These are phyloP conservation scores for Dendrocalamus sinicus DNA, from an alignment of 176 grass and related monocot species.

Conservation along the genomic window DNA sequence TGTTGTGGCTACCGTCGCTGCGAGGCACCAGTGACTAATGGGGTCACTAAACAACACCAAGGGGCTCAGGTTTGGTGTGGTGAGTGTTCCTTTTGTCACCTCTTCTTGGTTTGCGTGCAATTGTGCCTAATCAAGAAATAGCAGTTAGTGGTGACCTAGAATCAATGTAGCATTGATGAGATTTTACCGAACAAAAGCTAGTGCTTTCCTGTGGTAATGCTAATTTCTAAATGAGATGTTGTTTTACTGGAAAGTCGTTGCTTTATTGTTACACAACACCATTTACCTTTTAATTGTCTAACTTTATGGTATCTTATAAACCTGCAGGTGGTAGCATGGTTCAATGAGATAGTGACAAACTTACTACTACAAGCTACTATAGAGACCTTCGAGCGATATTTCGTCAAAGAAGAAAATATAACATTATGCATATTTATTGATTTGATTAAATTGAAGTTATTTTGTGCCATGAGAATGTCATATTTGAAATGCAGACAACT, in stretches of 20 bases:
- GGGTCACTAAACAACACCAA: constrained; percentile 74
- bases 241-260: neutral
- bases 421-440: neutral
- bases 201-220: neutral
- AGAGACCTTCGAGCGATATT: constrained; percentile 83
- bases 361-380: constrained; percentile 82
- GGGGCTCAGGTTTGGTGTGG: constrained; percentile 82
- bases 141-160: neutral
- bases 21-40: constrained; percentile 62
- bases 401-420: constrained; percentile 76
- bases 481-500: too few relatives aligned
- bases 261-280: too few relatives aligned
- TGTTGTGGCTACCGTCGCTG: constrained; percentile 36
- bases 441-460: too few relatives aligned
- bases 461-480: too few relatives aligned
- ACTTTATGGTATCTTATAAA: neutral
- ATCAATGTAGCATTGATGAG: neutral
- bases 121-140: neutral
- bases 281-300: too few relatives aligned
- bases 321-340: constrained; percentile 83
- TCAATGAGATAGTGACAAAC: constrained; percentile 88
- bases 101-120: neutral
- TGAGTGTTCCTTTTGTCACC: neutral
- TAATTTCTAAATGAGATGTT: neutral
- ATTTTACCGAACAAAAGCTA: neutral